Conservation (phyloP, 2,329 filamentous ascomycete genomes). For the Aspergillus calidoustus region DNA sequence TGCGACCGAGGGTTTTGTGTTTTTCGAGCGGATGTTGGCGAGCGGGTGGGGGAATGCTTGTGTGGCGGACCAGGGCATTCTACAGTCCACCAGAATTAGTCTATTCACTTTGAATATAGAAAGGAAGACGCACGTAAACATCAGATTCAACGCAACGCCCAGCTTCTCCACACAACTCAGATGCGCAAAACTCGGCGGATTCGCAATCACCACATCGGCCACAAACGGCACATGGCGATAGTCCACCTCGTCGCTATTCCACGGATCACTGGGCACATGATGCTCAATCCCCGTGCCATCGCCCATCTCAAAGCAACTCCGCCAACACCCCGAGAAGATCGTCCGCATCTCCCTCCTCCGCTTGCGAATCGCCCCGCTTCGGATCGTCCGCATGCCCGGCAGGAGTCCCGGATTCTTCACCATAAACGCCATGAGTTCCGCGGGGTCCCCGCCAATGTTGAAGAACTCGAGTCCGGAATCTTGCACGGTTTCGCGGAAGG, state of each 20-base stretch:
- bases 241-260: slow-evolving; percentile 35
- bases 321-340: slow-evolving; percentile 85
- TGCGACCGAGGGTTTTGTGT: slow-evolving; percentile 74
- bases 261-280: slow-evolving; percentile 56
- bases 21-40: slow-evolving; percentile 77
- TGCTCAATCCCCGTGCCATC: slow-evolving; percentile 61
- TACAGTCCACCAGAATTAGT: slow-evolving; percentile 28
- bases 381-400: slow-evolving; percentile 77
- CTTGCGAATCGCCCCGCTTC: slow-evolving; percentile 76
- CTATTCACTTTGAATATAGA: neutral
- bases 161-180: slow-evolving; percentile 79
- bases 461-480: slow-evolving; percentile 77
- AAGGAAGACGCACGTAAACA: slow-evolving; percentile 73
- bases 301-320: slow-evolving; percentile 79
- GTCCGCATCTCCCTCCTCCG: slow-evolving; percentile 75
- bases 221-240: slow-evolving; percentile 70
- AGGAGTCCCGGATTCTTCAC: slow-evolving; percentile 86
- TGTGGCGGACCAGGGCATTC: slow-evolving; percentile 89
- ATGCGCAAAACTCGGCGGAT: slow-evolving; percentile 78
- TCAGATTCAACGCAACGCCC: slow-evolving; percentile 77
- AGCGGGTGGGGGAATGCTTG: slow-evolving; percentile 84
- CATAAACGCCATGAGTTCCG: slow-evolving; percentile 85
- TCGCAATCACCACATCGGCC: slow-evolving; percentile 86
- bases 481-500: slow-evolving; percentile 70
- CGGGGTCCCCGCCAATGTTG: slow-evolving; percentile 74